Conservation (phyloP, 2,329 filamentous ascomycete species). For the Exophiala mesophila region DNA sequence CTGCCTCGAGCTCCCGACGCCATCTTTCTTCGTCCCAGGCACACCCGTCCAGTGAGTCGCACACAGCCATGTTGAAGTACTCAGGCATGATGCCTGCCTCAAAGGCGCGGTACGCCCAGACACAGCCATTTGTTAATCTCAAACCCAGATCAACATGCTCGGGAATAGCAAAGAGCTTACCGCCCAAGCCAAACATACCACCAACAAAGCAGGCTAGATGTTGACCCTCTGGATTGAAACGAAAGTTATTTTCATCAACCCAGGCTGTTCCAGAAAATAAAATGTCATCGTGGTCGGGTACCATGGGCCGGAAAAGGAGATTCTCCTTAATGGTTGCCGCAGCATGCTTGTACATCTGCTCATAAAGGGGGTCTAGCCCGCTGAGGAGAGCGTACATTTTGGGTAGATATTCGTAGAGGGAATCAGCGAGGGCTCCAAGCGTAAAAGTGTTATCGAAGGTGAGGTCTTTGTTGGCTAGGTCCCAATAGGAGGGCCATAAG, state of each 20-base stretch:
- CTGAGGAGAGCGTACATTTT: constrained; percentile 71
- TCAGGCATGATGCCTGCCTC: constrained; percentile 55
- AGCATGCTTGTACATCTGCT: constrained; percentile 58
- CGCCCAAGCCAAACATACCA: constrained; percentile 53
- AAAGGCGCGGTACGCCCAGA: constrained; percentile 51
- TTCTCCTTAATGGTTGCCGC: constrained; percentile 64
- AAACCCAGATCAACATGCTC: constrained; percentile 46
- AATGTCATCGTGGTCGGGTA: constrained; percentile 34
- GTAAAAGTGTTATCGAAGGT: constrained; percentile 39
- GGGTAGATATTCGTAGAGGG: constrained; percentile 54
- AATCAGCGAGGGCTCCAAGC: constrained; percentile 53
- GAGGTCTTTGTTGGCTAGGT: not conserved
- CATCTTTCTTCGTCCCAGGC: constrained; percentile 46
- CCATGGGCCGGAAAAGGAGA: constrained; percentile 73
- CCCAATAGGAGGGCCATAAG: constrained; percentile 31
- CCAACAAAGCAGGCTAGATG: constrained; percentile 53
- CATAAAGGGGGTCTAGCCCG: constrained; percentile 60
- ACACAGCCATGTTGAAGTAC: constrained; percentile 47
- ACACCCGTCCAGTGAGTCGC: constrained; percentile 34
- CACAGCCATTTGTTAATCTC: constrained; percentile 51
- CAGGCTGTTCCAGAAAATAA: constrained; percentile 37
- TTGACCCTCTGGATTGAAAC: constrained; percentile 41
- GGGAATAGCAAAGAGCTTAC: constrained; percentile 46
- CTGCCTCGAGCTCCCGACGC: constrained; percentile 3
- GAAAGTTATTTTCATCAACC: constrained; percentile 9